Evolutionary conservation across 768 basidiomycete species (phyloP), one percentile per base, ranked within the genome.

Genomic region (Suillus placidus): DNA sequence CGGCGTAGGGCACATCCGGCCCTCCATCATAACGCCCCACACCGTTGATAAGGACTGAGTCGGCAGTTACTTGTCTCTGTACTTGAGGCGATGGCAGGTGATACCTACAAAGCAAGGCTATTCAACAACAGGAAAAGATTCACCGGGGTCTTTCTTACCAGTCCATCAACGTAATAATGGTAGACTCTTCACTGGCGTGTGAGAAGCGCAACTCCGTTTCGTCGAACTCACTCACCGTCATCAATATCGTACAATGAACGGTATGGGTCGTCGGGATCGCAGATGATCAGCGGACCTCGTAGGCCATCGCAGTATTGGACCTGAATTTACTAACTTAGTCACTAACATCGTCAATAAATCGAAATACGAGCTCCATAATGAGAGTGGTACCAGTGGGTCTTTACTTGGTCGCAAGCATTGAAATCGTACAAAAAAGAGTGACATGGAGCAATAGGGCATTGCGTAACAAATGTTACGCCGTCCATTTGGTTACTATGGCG

Each of bases 231-330:
- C 52, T 32, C 52, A 54, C 32, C 52, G 1, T 54, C 30, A 54
- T 54, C 52, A 6, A 54, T 54, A 32, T 54, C 32, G 18, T 54
- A 54, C 30, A 12, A 18, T 10, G 52, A 54, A 12, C 30, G 2
- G 32, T 54, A 54, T 20, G 52, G 52, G 9, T 54, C 32, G 9
- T 54, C 5, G 9, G 74, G 78, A 56, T 84, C 83, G 43, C 84
- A 83, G 16, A 86, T 74, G 7, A 87, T 78, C 42, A 86, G 43
- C 3, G 81, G 76, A 0, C 85, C 85, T 51, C 86, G 73, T 32
- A 87, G 76, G 0, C 85, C 86, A 62, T 87, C 86, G 60, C 86
- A 87, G 63, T 85, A 86, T 67, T 87, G 85, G 1, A 79, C 52
- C 52, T 54, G 5, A 9, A 32, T 18, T 32, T n/a, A n/a, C n/a